Evolutionary conservation across 805 yeast species (phyloP).

Genomic region (Metschnikowia bowlesiae): DNA sequence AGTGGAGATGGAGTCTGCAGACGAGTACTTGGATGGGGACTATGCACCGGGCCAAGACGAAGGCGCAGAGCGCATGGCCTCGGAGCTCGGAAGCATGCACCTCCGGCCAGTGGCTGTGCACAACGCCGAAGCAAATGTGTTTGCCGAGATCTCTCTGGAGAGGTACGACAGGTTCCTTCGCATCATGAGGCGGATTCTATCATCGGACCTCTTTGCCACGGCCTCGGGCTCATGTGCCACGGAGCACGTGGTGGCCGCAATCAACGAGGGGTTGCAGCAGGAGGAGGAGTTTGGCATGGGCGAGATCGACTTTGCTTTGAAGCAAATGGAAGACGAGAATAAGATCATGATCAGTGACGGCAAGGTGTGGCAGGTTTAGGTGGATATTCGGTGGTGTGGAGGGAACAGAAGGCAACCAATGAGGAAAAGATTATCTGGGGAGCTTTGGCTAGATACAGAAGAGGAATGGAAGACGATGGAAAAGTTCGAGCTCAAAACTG

Average conservation of each 20-base stretch:
- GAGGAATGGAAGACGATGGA: not conserved
- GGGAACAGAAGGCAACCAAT: not conserved
- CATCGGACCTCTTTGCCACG: conserved; percentile 31
- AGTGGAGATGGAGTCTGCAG: conserved; percentile 14
- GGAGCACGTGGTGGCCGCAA: conserved; percentile 27
- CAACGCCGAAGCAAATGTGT: conserved; percentile 19
- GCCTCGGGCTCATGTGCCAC: conserved; percentile 29
- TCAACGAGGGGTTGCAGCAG: conserved; percentile 35
- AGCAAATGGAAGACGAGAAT: conserved; percentile 32
- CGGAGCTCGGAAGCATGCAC: conserved; percentile 27
- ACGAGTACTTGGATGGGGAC: conserved; percentile 13
- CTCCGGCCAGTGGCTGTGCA: conserved; percentile 28
- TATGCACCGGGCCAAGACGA: not conserved
- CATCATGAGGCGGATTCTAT: conserved; percentile 28
- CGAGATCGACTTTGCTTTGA: conserved; percentile 31
- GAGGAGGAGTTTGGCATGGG: conserved; percentile 32
- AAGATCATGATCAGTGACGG: conserved; percentile 37
- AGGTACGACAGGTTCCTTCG: conserved; percentile 29
- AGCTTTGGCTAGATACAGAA: too few species aligned
- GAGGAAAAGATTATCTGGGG: too few species aligned
- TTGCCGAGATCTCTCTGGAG: conserved; percentile 25
- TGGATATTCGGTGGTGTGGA: not conserved
- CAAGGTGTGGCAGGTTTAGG: conserved; percentile 34
- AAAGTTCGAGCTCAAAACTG: too few species aligned
- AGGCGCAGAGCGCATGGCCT: conserved; percentile 2